Base-by-base conservation (phyloP, 306 rosid species). In the Glycine latifolia region DNA sequence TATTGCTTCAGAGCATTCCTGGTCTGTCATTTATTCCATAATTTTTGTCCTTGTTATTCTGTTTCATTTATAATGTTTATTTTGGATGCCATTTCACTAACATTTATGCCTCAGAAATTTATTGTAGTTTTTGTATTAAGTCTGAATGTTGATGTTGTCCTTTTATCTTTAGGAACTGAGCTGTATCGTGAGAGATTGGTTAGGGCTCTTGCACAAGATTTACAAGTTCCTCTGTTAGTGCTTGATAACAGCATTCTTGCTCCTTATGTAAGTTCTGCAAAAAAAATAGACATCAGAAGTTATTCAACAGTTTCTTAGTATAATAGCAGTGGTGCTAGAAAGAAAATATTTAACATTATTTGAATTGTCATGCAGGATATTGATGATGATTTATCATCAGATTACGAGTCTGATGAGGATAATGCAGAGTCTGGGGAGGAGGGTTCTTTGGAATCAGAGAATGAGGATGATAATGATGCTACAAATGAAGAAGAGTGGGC, bases 181-280 rank as follows among this genome's bases (percentile, higher is more conserved):
- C 96, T 95, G 73, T 95, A 95, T 80, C 96, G 98, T 2, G 99
- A 95, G 80, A 91, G 99, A 85, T 82, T 95, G 52, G 97, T 95
- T 61, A 95, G 85, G 84, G 99, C 99, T 46, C 97, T 95, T 71
- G 94, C 99, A 47, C 94, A 62, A 61, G 98, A 91, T 83, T 84
- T 93, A 74, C 89, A 91, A 88, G 99, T 95, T 60, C 93, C 98
- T 43, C 68, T 95, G 15, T 88, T 95, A 81, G 97, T 95, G 83
- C 96, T 95, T 65, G 99, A 95, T 83, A 89, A 89, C 87, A 95
- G 88, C 56, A 84, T 90, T 59, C 94, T 95, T 83, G 97, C 99
- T 82, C 93, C 99, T 79, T 95, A 89, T 76, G 99, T 95, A 88
- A 84, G 96, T 78, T 70, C 14, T n/a, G 53, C 82, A 76, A 73